Percentiles rank a stretch among this genome's conserved stretches.
phyloP scores from a whole-genome alignment of 164 flowering plant species.

The Dillenia turbinata region DNA sequence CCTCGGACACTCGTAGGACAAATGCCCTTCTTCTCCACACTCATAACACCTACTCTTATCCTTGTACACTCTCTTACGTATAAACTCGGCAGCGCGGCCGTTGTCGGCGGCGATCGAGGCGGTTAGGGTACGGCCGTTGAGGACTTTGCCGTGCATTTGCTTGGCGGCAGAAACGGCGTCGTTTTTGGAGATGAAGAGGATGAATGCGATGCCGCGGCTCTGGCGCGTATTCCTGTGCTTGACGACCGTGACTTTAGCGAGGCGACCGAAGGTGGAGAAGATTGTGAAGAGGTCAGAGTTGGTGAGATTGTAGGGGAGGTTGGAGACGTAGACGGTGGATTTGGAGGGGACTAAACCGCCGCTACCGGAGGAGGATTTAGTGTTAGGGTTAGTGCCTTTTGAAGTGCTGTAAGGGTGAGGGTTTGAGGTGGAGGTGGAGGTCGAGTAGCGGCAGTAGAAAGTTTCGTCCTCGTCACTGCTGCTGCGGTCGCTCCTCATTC shows the following conservation, averaged over 20 bases:
- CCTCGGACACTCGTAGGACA: constrained; percentile 86
- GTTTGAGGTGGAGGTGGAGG: constrained; percentile 22
- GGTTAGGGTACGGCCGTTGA: constrained; percentile 60
- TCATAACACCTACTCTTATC: constrained; percentile 91
- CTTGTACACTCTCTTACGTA: constrained; percentile 65
- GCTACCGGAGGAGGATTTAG: constrained; percentile 35
- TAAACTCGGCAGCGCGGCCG: constrained; percentile 84
- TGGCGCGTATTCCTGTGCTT: constrained; percentile 63
- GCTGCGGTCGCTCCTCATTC: constrained; percentile 27
- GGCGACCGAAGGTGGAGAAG: constrained; percentile 94
- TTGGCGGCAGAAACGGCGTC: constrained; percentile 65
- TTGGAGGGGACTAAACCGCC: constrained; percentile 91
- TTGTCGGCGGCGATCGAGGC: constrained; percentile 82
- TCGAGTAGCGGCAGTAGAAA: constrained; percentile 63
- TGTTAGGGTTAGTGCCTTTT: constrained; percentile 1
- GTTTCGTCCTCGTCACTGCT: constrained; percentile 72
- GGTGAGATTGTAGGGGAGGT: constrained; percentile 76
- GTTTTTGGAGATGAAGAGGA: constrained; percentile 62
- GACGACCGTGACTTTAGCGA: constrained; percentile 81
- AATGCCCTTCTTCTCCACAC: constrained; percentile 82
- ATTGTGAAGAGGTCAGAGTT: constrained; percentile 91
- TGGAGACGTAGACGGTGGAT: constrained; percentile 84
- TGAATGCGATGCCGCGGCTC: constrained; percentile 85
- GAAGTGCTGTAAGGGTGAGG: neutral
- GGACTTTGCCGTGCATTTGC: constrained; percentile 63